phyloP scores from a whole-genome alignment of 768 basidiomycete genomes.

The Amanita thiersii region DNA sequence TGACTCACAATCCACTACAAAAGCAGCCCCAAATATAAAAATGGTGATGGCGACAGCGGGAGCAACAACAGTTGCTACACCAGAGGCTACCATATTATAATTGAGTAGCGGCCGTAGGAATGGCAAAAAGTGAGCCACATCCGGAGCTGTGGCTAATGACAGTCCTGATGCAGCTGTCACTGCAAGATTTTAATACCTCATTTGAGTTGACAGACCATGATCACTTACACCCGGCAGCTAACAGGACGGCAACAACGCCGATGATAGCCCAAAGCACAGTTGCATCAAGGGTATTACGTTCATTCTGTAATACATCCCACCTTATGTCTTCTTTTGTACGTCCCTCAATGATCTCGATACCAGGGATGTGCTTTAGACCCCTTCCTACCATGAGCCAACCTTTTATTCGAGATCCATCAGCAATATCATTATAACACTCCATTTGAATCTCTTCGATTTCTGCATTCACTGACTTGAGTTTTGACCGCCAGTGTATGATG shows the following conservation, averaged over 20 bases:
- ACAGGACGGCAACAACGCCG: slow-evolving; percentile 35
- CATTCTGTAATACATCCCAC: slow-evolving; percentile 69
- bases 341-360: slow-evolving; percentile 66
- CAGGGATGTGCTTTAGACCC: slow-evolving; percentile 55
- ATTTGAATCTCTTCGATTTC: slow-evolving; percentile 67
- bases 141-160: slow-evolving; percentile 58
- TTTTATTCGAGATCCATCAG: slow-evolving; percentile 57
- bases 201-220: slow-evolving; percentile 8
- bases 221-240: slow-evolving; percentile 55
- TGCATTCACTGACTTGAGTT: slow-evolving; percentile 62
- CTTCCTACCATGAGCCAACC: slow-evolving; percentile 76
- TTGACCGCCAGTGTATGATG: slow-evolving; percentile 63
- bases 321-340: slow-evolving; percentile 76
- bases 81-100: slow-evolving; percentile 44
- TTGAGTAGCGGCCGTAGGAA: slow-evolving; percentile 50
- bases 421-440: slow-evolving; percentile 63
- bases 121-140: slow-evolving; percentile 61
- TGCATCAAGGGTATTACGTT: slow-evolving; percentile 36
- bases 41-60: slow-evolving; percentile 55
- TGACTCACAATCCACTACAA: slow-evolving; percentile 48
- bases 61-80: slow-evolving; percentile 58
- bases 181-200: slow-evolving; percentile 18
- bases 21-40: slow-evolving; percentile 48
- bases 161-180: slow-evolving; percentile 69
- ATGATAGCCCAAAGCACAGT: slow-evolving; percentile 54